Base-by-base conservation (phyloP, 371 early-diverging fungal genomes). In the Gilbertella persicaria region DNA sequence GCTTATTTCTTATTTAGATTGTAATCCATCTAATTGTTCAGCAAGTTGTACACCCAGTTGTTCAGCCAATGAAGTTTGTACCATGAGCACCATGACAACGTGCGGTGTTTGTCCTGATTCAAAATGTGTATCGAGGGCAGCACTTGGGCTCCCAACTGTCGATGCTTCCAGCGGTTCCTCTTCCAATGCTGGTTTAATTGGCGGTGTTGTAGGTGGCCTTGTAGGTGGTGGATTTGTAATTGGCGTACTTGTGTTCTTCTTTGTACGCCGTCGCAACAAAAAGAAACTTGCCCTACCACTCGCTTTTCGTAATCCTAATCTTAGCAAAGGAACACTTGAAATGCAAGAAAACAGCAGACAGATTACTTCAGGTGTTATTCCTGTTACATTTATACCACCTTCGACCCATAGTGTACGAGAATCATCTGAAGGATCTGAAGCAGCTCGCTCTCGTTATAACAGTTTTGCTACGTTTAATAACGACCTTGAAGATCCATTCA, bases 331-430 rank as follows among this genome's bases (percentile, higher is more conserved):
- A 53, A 53, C 28, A 28, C 28, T 5, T 5, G 56, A 46, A 40
- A 54, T 37, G 49, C 47, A 46, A 47, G 44, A 33, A 7, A 45
- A 33, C 4, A 33, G 45, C 21, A 12, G 41, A 30, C 60, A 25
- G 45, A 50, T 51, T 20, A 69, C 52, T 28, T 78, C 78, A 12
- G 78, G 74, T n/a, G 75, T 78, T 30, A 74, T 78, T 35, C 75
- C 78, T 25, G 68, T 78, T 2, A 58, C 72, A 3, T 74, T 70
- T 58, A 69, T 78, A 50, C 78, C 74, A 7, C 78, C 73, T 23
- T 60, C 71, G 8, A 28, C 42, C 30, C 45, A 55, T 21, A 40
- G 47, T 29, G 14, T 10, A 20, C 48, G 41, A n/a, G 29, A 36
- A 29, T 33, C 48, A 30, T n/a, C 30, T 4, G 17, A 35, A 19